A percentile compares a stretch with the other conserved stretches of the same genome.
Conservation (phyloP, 108 stramenopile genomes). For the Skeletonema marinoi region DNA sequence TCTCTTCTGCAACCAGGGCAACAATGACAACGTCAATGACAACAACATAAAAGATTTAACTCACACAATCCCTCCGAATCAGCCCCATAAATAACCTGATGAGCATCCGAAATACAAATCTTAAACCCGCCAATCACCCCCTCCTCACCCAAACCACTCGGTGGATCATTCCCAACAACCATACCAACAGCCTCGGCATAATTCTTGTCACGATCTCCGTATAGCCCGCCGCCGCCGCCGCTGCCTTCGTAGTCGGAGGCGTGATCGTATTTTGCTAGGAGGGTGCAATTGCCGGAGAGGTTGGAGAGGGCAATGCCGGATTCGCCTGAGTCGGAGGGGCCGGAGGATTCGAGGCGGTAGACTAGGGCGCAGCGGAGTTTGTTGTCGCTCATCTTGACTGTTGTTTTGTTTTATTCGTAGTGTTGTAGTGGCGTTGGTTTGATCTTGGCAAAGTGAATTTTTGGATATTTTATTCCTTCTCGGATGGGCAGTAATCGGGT, state of each 20-base stretch:
- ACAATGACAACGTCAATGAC: background rate
- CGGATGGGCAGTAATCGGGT: too few species aligned
- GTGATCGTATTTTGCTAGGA: conserved; percentile 88
- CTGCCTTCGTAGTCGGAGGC: conserved; percentile 74
- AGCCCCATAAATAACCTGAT: conserved; percentile 87
- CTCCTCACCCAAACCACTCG: conserved; percentile 58
- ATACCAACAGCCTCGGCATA: conserved; percentile 81
- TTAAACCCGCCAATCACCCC: conserved; percentile 86
- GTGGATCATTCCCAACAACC: conserved; percentile 81
- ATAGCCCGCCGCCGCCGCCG: conserved; percentile 59
- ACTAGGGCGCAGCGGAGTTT: conserved; percentile 85
- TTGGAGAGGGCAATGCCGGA: conserved; percentile 44
- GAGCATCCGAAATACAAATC: conserved; percentile 85
- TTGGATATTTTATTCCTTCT: too few species aligned
- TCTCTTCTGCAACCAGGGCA: background rate
- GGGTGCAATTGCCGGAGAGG: conserved; percentile 38
- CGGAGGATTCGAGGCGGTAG: conserved; percentile 68
- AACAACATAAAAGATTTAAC: conserved; percentile 33
- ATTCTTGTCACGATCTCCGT: conserved; percentile 70
- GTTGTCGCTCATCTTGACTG: conserved; percentile 69
- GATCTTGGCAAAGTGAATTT: too few species aligned
- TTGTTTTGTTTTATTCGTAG: background rate
- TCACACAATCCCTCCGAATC: conserved; percentile 87
- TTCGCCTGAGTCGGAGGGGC: conserved; percentile 25
- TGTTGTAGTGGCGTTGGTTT: too few species aligned